Conservation (phyloP, 2,329 filamentous ascomycete species). For the Microsporum ferrugineum region DNA sequence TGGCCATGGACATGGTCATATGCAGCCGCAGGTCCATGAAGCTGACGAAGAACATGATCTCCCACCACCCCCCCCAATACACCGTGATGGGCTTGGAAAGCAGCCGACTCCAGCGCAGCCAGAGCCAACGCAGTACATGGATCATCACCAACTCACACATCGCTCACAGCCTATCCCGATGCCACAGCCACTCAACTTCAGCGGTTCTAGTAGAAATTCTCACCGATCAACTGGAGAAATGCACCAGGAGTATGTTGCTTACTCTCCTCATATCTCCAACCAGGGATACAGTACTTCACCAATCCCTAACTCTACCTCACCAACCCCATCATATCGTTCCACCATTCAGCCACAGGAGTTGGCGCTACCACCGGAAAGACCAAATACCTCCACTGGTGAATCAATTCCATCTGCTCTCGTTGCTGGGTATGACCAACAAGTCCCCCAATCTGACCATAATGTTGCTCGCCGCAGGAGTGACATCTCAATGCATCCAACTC, state of each 20-base stretch:
- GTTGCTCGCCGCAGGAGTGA: neutral
- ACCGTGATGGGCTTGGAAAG: constrained; percentile 17
- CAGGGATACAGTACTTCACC: neutral
- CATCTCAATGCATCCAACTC: neutral
- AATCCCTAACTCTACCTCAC: constrained; percentile 12
- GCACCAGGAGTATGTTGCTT: constrained; percentile 13
- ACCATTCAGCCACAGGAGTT: constrained; percentile 14
- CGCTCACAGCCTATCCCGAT: constrained; percentile 14
- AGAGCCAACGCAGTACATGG: constrained; percentile 1
- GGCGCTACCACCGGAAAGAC: constrained; percentile 18
- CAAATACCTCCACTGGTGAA: constrained; percentile 19
- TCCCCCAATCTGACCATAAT: constrained; percentile 15
- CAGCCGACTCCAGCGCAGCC: constrained; percentile 9
- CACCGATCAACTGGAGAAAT: constrained; percentile 5
- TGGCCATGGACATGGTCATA: constrained; percentile 9
- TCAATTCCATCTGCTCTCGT: constrained; percentile 32
- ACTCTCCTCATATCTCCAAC: constrained; percentile 12
- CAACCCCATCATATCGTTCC: constrained; percentile 20
- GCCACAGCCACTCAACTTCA: constrained; percentile 19
- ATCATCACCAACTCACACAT: constrained; percentile 6
- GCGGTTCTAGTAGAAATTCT: constrained; percentile 10
- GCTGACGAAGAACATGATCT: constrained; percentile 17
- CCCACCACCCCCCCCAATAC: constrained; percentile 26
- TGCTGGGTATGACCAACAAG: constrained; percentile 30
- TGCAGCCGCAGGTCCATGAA: constrained; percentile 13